These are phyloP conservation scores for Entomortierella lignicola DNA, from an alignment of 192 early-diverging fungal genomes.

Conservation along the genomic window DNA sequence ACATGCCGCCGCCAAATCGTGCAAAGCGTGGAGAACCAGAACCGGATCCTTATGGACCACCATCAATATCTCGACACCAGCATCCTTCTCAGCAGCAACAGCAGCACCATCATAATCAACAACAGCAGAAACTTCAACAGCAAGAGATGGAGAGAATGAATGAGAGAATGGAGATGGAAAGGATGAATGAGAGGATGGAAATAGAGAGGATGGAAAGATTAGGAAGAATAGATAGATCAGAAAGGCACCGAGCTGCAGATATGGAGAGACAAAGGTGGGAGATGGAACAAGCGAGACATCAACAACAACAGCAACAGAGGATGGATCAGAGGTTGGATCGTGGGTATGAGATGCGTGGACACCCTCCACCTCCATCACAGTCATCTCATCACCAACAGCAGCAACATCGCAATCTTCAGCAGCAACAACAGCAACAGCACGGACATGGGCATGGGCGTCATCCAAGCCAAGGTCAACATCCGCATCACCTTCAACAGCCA, in stretches of 20 bases:
- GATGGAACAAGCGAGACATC: slow-evolving; percentile 14
- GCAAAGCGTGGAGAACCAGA: not conserved
- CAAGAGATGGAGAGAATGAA: too few relatives aligned
- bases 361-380: not conserved
- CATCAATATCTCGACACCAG: not conserved
- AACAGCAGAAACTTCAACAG: slow-evolving; percentile 10
- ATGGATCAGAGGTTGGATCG: not conserved
- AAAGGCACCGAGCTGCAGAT: slow-evolving; percentile 3
- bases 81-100: slow-evolving; percentile 1
- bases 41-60: slow-evolving; percentile 4
- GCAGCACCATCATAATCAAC: not conserved
- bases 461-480: not conserved
- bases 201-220: too few relatives aligned
- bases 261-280: slow-evolving; percentile 19
- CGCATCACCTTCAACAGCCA: not conserved
- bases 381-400: slow-evolving; percentile 1
- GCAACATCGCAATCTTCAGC: not conserved
- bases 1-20: not conserved
- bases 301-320: too few relatives aligned
- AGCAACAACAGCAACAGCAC: slow-evolving; percentile 12
- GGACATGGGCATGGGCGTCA: slow-evolving; percentile 4
- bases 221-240: too few relatives aligned
- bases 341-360: slow-evolving; percentile 2
- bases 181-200: too few relatives aligned
- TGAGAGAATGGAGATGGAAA: too few relatives aligned